A percentile compares a stretch with the other conserved stretches of the same genome.
Evolutionary conservation across 768 basidiomycete genomes (phyloP).

Genomic region (Austroboletus eburneus): DNA sequence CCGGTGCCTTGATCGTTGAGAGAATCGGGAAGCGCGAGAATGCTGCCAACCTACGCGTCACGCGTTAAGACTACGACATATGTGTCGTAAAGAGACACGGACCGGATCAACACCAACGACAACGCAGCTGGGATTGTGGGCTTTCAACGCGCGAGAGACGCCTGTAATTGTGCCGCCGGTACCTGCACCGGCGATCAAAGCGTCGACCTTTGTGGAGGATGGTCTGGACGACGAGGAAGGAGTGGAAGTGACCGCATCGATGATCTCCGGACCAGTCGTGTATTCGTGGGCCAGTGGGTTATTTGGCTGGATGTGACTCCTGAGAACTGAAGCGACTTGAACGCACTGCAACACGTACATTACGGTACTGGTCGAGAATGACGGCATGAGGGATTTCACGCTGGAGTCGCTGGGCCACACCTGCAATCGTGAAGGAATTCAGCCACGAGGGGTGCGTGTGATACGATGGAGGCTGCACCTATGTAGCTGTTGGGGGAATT

Average conservation of each 20-base stretch:
- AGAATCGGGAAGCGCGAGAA: conserved; percentile 68
- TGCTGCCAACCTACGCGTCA: conserved; percentile 69
- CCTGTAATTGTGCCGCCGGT: conserved; percentile 97
- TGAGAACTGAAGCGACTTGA: background rate
- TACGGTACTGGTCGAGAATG: conserved; percentile 90
- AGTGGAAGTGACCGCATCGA: conserved; percentile 66
- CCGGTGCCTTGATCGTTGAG: conserved; percentile 52
- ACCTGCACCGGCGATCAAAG: conserved; percentile 81
- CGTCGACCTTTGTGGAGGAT: conserved; percentile 75
- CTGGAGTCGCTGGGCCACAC: conserved; percentile 75
- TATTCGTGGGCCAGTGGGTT: conserved; percentile 91
- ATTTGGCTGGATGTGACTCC: too few relatives aligned
- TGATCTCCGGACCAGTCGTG: conserved; percentile 90
- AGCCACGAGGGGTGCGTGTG: conserved; percentile 57
- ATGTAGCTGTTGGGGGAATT: conserved; percentile 89
- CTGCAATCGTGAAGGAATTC: conserved; percentile 86
- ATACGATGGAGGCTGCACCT: conserved; percentile 53
- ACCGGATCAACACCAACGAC: conserved; percentile 93
- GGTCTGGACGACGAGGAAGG: conserved; percentile 53
- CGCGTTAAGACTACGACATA: conserved; percentile 3
- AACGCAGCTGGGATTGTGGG: conserved; percentile 65
- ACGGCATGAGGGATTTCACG: conserved; percentile 78
- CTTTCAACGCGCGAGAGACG: conserved; percentile 68
- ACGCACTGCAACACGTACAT: conserved; percentile 41
- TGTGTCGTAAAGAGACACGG: conserved; percentile 22